Conservation (phyloP, 345 rosid species). For the Litchi chinensis region DNA sequence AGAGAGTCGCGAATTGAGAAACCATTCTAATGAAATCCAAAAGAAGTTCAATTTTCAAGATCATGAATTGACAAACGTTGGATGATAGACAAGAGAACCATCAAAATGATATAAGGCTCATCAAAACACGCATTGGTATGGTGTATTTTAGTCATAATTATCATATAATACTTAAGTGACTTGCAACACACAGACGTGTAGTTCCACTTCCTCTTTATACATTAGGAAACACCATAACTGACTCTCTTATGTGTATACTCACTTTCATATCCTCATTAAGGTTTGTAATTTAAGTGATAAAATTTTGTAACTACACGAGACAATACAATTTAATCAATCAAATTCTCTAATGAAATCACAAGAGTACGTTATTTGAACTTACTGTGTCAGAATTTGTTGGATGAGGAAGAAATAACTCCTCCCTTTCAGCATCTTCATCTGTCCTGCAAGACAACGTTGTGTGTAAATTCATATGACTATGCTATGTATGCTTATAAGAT, state of each 20-base stretch:
- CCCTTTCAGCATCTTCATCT: conserved; percentile 53
- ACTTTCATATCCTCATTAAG: background rate
- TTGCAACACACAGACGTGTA: background rate
- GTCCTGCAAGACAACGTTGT: conserved; percentile 39
- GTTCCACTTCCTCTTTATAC: background rate
- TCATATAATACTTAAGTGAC: background rate
- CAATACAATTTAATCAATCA: background rate
- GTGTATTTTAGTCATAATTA: background rate
- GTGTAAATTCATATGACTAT: conserved; percentile 8
- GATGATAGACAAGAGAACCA: background rate
- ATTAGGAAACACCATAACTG: background rate
- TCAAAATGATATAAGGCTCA: conserved; percentile 6
- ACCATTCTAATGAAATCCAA: background rate
- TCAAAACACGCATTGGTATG: too few species aligned
- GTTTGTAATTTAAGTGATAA: background rate
- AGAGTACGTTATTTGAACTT: conserved; percentile 20
- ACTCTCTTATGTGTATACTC: background rate
- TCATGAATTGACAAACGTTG: background rate
- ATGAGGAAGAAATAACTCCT: conserved; percentile 45
- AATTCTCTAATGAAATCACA: background rate
- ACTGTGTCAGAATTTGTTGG: conserved; percentile 27
- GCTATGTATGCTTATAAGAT: background rate
- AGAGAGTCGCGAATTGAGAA: background rate
- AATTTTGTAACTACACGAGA: background rate
- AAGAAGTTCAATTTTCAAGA: background rate